Conservation (phyloP, 257 asterid species). For the Solanum piurae region DNA sequence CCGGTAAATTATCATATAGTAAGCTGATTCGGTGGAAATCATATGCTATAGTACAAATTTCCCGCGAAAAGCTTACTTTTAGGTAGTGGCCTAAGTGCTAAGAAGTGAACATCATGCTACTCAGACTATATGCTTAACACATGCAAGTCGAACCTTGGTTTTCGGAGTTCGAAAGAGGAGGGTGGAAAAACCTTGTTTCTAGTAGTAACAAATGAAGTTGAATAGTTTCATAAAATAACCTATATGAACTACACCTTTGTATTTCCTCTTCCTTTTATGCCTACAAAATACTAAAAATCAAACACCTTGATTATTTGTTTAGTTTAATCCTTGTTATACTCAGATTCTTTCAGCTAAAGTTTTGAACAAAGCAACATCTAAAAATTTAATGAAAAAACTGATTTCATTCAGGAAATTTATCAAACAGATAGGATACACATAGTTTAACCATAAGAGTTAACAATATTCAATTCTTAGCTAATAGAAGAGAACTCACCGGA, state of each 20-base stretch:
- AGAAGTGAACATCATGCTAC: too few species aligned
- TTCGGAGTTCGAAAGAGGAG: too few species aligned
- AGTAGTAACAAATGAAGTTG: too few species aligned
- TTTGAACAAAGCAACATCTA: neutral
- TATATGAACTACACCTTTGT: neutral
- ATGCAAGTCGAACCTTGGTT: too few species aligned
- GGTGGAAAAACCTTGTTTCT: too few species aligned
- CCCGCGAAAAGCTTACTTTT: too few species aligned
- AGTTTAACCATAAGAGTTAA: neutral
- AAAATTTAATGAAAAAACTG: neutral
- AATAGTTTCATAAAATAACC: too few species aligned
- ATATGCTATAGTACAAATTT: neutral
- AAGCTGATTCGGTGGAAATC: too few species aligned
- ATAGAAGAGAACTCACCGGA: neutral
- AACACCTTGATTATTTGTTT: neutral
- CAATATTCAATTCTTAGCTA: neutral
- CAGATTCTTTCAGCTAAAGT: neutral
- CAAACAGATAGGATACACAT: neutral
- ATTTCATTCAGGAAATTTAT: neutral
- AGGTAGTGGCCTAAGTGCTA: too few species aligned
- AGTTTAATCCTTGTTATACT: neutral
- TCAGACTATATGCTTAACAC: too few species aligned
- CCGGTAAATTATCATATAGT: too few species aligned
- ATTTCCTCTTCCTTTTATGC: neutral
- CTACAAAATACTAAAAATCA: neutral